Evolutionary conservation across 768 basidiomycete species (phyloP).

Genomic region (Xerocomellus intermedius): DNA sequence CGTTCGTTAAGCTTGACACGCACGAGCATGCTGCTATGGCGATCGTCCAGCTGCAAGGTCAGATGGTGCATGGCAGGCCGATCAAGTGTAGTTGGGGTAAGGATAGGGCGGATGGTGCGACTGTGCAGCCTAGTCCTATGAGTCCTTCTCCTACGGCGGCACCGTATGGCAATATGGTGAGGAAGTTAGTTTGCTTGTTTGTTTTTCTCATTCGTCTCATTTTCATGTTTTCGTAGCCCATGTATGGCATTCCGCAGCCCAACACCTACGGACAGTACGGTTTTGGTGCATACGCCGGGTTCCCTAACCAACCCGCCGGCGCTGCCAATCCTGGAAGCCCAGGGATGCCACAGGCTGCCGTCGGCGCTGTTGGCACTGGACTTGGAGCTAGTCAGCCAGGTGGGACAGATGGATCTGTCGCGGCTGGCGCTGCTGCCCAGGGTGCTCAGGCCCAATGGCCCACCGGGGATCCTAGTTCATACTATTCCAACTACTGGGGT

Average conservation of each 20-base stretch:
- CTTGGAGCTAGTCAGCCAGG: conserved; percentile 57
- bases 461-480: conserved; percentile 66
- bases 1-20: conserved; percentile 97
- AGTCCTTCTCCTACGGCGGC: conserved; percentile 61
- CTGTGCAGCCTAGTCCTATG: conserved; percentile 48
- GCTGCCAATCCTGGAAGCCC: conserved; percentile 44
- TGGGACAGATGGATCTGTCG: conserved; percentile 52
- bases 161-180: conserved; percentile 80
- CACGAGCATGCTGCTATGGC: conserved; percentile 99
- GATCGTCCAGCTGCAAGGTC: conserved; percentile 94
- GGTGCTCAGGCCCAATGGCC: conserved; percentile 77
- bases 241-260: conserved; percentile 89
- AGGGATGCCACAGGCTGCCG: conserved; percentile 56
- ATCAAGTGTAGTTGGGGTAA: conserved; percentile 99
- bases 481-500: conserved; percentile 84
- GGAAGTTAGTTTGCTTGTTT: background rate
- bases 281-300: conserved; percentile 71
- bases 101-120: conserved; percentile 77
- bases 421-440: conserved; percentile 46
- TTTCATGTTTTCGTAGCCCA: conserved; percentile 49
- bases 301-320: conserved; percentile 57
- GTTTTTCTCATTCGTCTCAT: background rate
- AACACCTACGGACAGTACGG: conserved; percentile 72
- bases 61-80: conserved; percentile 94
- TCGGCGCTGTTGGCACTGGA: conserved; percentile 52